Base-by-base conservation (phyloP, 495 filamentous ascomycete species). In the Terfezia boudieri region DNA sequence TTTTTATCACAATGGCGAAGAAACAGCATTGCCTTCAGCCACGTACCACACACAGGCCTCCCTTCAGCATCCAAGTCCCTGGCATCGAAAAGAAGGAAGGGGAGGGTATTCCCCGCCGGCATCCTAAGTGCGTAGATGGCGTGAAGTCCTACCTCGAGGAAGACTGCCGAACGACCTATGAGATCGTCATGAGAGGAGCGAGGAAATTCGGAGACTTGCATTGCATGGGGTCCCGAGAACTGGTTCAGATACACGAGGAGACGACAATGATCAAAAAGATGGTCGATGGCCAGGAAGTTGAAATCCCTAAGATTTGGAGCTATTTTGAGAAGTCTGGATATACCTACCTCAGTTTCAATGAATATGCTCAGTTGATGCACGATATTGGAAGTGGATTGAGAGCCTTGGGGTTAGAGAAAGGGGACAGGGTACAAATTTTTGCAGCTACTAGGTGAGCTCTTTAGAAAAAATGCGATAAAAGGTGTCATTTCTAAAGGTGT, bases 181-280 rank as follows among this genome's bases (percentile, higher is more conserved):
- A 98, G 63, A 81, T 94, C 62, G 71, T 98, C 61, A 80, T 76
- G 56, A 75, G 78, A 56, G 81, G 80, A 51, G 81, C 86, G 36
- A 76, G 76, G 46, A 81, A 83, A 66, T 94, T 78, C 69, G 90
- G 90, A 61, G 93, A 94, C 66, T 77, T 82, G 56, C 90, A 89
- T 70, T 82, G 82, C 56, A 71, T 95, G 59, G 90, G 83, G 57
- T 80, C 74, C 52, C 80, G 90, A 55, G 78, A 78, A 64, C 72
- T 95, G 54, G 71, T 98, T 67, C 79, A 83, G 65, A 83, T 79
- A 8, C 90, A 98, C 67, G 73, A 81, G 54, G 90, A 98, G 71
- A 84, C 79, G 59, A 96, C 94, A 75, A 94, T 90, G 76, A 71
- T 98, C 63, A 95, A 93, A 81, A 98, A 93, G 75, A 73, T 88